Conservation (phyloP, 2,329 filamentous ascomycete species). For the Fusarium phyllophilum region DNA sequence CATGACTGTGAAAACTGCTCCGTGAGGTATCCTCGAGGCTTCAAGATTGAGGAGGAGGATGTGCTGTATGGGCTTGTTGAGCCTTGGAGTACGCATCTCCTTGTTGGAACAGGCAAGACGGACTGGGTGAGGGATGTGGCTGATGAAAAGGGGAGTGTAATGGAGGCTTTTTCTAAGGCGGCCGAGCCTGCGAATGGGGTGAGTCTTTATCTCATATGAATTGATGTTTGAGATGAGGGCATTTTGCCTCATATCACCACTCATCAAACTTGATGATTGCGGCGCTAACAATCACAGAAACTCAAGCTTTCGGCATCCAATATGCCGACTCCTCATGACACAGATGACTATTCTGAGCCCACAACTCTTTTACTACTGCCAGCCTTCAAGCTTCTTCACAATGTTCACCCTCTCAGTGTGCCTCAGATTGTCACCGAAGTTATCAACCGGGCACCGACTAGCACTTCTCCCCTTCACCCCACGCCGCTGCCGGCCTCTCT, state of each 20-base stretch:
- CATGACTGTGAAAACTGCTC: constrained; percentile 88
- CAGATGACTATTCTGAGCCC: constrained; percentile 70
- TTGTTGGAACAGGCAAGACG: constrained; percentile 94
- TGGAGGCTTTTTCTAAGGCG: constrained; percentile 75
- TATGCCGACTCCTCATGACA: constrained; percentile 80
- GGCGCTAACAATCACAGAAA: constrained; percentile 60
- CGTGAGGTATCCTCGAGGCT: constrained; percentile 76
- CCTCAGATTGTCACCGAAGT: constrained; percentile 76
- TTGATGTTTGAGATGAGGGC: not conserved
- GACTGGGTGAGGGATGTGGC: constrained; percentile 93
- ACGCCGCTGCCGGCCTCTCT: constrained; percentile 52
- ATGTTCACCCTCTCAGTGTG: constrained; percentile 80
- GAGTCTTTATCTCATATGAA: constrained; percentile 47
- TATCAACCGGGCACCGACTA: constrained; percentile 79
- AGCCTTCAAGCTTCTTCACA: constrained; percentile 83
- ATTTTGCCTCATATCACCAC: not conserved
- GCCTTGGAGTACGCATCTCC: constrained; percentile 87
- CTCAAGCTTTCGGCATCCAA: constrained; percentile 94
- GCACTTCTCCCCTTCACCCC: constrained; percentile 67
- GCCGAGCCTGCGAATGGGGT: constrained; percentile 75
- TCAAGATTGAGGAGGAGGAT: constrained; percentile 81
- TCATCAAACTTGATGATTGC: not conserved
- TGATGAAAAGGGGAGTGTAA: constrained; percentile 87
- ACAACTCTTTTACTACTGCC: constrained; percentile 87
- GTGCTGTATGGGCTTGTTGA: constrained; percentile 86